Percentiles rank a stretch among this genome's conserved stretches.
These are phyloP conservation scores for Pythium plurisporium DNA, from an alignment of 352 stramenopile genomes.

Conservation along the genomic window DNA sequence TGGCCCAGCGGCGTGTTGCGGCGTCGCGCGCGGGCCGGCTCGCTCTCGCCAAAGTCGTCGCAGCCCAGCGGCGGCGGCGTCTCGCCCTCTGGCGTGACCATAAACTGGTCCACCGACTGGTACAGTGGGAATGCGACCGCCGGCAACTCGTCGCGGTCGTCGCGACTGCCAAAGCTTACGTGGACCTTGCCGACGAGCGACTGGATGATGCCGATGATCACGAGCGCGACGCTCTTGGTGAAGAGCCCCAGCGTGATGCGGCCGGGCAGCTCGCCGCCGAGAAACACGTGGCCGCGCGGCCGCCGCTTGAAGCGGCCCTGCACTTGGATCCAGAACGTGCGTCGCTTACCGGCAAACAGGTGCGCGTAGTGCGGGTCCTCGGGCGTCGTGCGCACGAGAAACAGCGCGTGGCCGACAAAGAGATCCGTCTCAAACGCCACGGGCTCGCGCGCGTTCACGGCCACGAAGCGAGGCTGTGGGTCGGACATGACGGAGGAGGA, in stretches of 20 bases:
- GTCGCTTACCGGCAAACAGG: constrained; percentile 59
- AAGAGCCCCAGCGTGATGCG: constrained; percentile 66
- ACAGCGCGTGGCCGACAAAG: constrained; percentile 72
- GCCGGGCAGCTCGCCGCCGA: constrained; percentile 69
- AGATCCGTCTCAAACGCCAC: constrained; percentile 86
- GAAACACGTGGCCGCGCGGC: constrained; percentile 50
- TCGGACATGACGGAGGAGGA: not conserved
- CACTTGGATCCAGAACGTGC: constrained; percentile 88
- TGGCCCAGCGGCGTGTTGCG: constrained; percentile 45
- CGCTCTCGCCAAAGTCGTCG: constrained; percentile 59
- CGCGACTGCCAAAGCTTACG: constrained; percentile 60
- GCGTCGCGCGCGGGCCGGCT: constrained; percentile 33
- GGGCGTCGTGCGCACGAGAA: constrained; percentile 74
- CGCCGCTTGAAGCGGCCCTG: constrained; percentile 75
- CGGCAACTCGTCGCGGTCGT: constrained; percentile 31
- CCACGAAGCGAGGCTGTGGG: constrained; percentile 30
- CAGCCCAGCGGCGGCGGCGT: constrained; percentile 47
- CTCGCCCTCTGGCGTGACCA: constrained; percentile 52
- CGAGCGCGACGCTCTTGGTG: constrained; percentile 65
- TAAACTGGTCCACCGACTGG: constrained; percentile 80
- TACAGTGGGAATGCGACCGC: constrained; percentile 72
- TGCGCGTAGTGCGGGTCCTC: constrained; percentile 42
- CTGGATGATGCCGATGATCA: constrained; percentile 77
- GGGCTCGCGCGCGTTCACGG: constrained; percentile 56
- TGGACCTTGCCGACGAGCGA: constrained; percentile 57